phyloP scores from a whole-genome alignment of 1,139 yeast genomes.

The Kodamaea derodonti region DNA sequence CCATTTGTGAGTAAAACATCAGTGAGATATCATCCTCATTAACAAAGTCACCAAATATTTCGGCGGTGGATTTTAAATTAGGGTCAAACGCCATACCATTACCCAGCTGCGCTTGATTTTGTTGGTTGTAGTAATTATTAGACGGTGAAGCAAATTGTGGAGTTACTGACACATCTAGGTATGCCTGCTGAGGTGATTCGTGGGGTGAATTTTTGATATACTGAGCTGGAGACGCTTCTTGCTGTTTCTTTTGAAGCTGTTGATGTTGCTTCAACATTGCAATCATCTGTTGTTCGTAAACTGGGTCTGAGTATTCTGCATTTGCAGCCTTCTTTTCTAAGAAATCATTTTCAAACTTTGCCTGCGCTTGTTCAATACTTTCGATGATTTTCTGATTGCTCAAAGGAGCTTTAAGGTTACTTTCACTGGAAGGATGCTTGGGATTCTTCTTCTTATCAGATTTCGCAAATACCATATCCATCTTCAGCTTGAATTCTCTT shows the following conservation, averaged over 20 bases:
- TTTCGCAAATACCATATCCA: not conserved
- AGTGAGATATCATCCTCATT: slow-evolving; percentile 17
- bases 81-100: not conserved
- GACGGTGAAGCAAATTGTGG: not conserved
- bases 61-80: slow-evolving; percentile 1
- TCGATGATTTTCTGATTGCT: not conserved
- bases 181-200: not conserved
- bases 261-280: not conserved
- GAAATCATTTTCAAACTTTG: not conserved
- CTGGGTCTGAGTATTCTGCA: not conserved
- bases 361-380: not conserved
- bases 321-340: not conserved
- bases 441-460: not conserved
- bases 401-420: too few relatives aligned
- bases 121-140: not conserved
- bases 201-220: not conserved
- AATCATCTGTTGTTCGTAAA: not conserved
- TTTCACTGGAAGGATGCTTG: not conserved
- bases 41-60: slow-evolving; percentile 11
- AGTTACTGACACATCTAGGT: not conserved
- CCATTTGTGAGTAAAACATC: slow-evolving; percentile 16
- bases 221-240: not conserved
- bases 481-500: slow-evolving; percentile 4
- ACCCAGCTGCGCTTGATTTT: not conserved
- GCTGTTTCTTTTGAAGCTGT: not conserved